phyloP scores from a whole-genome alignment of 306 rosid species.

The Cicer pinnatifidum region DNA sequence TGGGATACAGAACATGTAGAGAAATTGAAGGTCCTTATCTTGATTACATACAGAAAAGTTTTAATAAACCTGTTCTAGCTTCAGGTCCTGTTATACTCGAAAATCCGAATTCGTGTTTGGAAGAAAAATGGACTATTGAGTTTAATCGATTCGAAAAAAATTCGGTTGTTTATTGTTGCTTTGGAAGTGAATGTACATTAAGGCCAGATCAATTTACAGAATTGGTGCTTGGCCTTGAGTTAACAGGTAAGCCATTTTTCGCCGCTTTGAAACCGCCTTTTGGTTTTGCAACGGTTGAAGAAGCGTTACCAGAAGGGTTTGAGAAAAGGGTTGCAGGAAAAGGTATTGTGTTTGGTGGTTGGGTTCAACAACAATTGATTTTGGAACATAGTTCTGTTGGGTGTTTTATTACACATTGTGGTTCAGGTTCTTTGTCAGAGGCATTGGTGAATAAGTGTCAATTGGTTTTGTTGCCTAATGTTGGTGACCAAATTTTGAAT shows the following conservation, averaged over 20 bases:
- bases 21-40: conserved; percentile 53
- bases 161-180: conserved; percentile 46
- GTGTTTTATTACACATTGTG: conserved; percentile 50
- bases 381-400: conserved; percentile 51
- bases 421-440: conserved; percentile 49
- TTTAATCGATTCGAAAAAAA: conserved; percentile 31
- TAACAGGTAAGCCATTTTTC: conserved; percentile 40
- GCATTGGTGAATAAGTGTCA: conserved; percentile 45
- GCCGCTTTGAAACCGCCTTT: conserved; percentile 47
- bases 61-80: conserved; percentile 38
- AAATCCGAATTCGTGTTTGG: conserved; percentile 38
- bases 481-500: conserved; percentile 43
- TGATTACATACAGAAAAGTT: conserved; percentile 39
- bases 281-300: conserved; percentile 40
- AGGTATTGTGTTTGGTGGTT: conserved; percentile 47
- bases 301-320: conserved; percentile 51
- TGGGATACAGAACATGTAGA: conserved; percentile 40
- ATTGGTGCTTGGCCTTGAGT: conserved; percentile 51
- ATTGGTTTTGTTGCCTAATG: conserved; percentile 45
- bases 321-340: conserved; percentile 36
- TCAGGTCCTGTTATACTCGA: conserved; percentile 43
- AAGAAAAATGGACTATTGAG: conserved; percentile 42
- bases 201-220: conserved; percentile 36
- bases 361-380: conserved; percentile 49
- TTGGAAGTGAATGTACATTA: conserved; percentile 51